Base-by-base conservation (phyloP, 768 basidiomycete genomes). In the Floccularia luteovirens region DNA sequence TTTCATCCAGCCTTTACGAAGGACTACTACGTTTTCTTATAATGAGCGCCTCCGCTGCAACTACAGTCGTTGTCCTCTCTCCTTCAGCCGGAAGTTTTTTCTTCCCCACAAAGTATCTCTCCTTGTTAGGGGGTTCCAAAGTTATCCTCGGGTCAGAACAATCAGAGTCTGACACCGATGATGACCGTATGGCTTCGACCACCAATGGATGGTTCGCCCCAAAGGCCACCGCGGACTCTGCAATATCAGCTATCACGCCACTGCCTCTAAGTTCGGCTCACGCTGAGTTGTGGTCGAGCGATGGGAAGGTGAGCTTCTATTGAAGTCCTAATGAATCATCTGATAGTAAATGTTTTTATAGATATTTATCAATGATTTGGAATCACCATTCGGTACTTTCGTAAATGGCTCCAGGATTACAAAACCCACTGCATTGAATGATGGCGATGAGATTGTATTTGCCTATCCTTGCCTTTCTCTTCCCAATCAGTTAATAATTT, bases 341-440 rank as follows among this genome's bases (percentile, higher is more conserved):
- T n/a, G n/a, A n/a, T n/a, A n/a, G n/a, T n/a, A n/a, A n/a, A n/a
- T 39, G 12, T 23, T 39, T 42, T 12, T 36, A n/a, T 39, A 75
- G 73, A 51, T 72, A 12, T 66, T 61, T 40, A 64, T 75, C 39
- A 63, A 64, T 27, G 74, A 75, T 49, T 58, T 69, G 31, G 61
- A 64, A 13, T 63, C 70, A 4, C 48, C 63, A 5, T 67, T 70
- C 38, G 72, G 74, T 8, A 75, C 74, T 23, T 70, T 59, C 45
- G 56, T 75, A 36, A 75, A 75, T 42, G 66, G 65, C 22, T 42
- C 57, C 41, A 61, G 58, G 44, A 60, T 74, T 44, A 56, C 55
- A 14, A 51, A 61, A 13, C 59, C 57, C 31, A 66, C 60, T 0
- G 41, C 55, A 4, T 52, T 75, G 19, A 62, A 60, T 38, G 49